phyloP scores from a whole-genome alignment of 352 stramenopile species.

The Hyphochytrium catenoides region DNA sequence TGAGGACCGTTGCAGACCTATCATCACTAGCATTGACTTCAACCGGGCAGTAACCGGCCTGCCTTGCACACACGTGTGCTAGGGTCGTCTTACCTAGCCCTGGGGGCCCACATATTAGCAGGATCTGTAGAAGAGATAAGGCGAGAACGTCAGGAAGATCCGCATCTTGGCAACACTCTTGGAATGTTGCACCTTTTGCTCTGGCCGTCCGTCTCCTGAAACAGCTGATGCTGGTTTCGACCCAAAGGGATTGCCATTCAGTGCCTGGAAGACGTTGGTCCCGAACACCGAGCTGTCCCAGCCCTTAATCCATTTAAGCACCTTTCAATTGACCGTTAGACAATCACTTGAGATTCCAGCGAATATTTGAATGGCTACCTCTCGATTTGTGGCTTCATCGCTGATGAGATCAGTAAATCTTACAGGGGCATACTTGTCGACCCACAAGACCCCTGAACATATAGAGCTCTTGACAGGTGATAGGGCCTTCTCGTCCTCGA shows the following conservation, averaged over 20 bases:
- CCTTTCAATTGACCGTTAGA: no score
- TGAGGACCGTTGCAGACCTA: slow-evolving; percentile 65
- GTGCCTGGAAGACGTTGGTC: no score
- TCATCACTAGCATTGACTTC: slow-evolving; percentile 97
- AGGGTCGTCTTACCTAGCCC: slow-evolving; percentile 90
- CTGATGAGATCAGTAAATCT: slow-evolving; percentile 82
- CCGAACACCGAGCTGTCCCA: slow-evolving; percentile 91
- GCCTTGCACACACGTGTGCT: slow-evolving; percentile 79
- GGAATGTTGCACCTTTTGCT: no score
- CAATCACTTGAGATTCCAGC: no score
- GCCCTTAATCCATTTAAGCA: slow-evolving; percentile 74
- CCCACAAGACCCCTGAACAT: slow-evolving; percentile 38
- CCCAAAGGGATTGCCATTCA: no score
- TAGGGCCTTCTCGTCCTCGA: neutral
- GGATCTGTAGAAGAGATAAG: no score
- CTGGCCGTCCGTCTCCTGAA: no score
- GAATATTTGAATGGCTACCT: no score
- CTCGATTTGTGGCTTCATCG: slow-evolving; percentile 85
- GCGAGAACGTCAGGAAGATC: no score
- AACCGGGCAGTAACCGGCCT: slow-evolving; percentile 87
- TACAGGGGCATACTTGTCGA: slow-evolving; percentile 88
- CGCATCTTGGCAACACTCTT: no score
- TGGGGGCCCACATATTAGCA: slow-evolving; percentile 80
- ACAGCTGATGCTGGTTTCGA: no score
- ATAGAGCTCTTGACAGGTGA: neutral